phyloP scores from a whole-genome alignment of 495 filamentous ascomycete species.

The Tuber indicum region DNA sequence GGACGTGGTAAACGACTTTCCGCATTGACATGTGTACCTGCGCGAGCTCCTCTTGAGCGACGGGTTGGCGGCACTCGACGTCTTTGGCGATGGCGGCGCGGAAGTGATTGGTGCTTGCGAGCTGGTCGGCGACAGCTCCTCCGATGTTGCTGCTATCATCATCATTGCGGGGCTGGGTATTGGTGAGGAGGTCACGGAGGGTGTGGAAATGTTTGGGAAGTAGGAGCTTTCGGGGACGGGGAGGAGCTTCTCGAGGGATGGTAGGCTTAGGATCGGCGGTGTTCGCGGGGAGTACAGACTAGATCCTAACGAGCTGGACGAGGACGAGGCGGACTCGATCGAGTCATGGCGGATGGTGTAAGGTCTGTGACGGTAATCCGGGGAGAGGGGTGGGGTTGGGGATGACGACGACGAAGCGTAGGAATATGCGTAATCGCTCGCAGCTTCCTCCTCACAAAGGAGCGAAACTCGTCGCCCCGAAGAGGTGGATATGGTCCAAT shows the following conservation, averaged over 20 bases:
- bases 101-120: slow-evolving; percentile 32
- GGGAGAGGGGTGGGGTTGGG: slow-evolving; percentile 40
- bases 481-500: slow-evolving; percentile 41
- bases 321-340: slow-evolving; percentile 34
- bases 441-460: slow-evolving; percentile 36
- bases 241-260: slow-evolving; percentile 37
- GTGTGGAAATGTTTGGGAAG: slow-evolving; percentile 20
- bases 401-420: slow-evolving; percentile 32
- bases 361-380: slow-evolving; percentile 30
- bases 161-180: slow-evolving; percentile 14
- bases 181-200: slow-evolving; percentile 25
- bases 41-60: slow-evolving; percentile 58
- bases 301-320: slow-evolving; percentile 39
- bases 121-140: slow-evolving; percentile 24
- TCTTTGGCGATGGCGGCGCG: slow-evolving; percentile 39
- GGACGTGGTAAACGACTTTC: slow-evolving; percentile 87
- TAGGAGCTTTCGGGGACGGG: slow-evolving; percentile 27
- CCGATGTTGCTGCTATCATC: background rate
- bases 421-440: slow-evolving; percentile 31
- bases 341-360: slow-evolving; percentile 37
- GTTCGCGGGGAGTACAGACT: slow-evolving; percentile 36
- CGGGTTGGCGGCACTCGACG: slow-evolving; percentile 31
- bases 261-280: slow-evolving; percentile 37
- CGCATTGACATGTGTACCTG: slow-evolving; percentile 61
- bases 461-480: slow-evolving; percentile 40